Evolutionary conservation across 176 grass and related monocot species (phyloP), one percentile per base, ranked within the genome.

Genomic region (Cenchrus fungigraminus): DNA sequence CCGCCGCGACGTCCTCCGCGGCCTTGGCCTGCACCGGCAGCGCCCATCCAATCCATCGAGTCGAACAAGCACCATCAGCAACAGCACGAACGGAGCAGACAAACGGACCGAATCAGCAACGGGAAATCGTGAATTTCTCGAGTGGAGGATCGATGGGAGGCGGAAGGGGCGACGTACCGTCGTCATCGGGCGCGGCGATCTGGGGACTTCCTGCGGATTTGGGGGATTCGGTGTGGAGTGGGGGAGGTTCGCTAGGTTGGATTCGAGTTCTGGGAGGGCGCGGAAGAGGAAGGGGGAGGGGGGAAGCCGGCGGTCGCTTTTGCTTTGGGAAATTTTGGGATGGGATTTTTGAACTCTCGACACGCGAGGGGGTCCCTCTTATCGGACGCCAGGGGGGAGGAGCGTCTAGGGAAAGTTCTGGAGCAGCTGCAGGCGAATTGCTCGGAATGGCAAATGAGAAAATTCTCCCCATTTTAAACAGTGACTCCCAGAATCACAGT

Each of bases 1-100:
- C 45, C 32, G 47, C 81, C 56, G 61, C 43, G 20, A 52, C 68
- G 40, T 80, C 85, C 76, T 66, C 65, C 59, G 22, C 65, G 17
- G 14, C 74, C 89, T 59, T 51, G 17, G 19, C 74, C 89, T 59
- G 47, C 69, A 85, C 70, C 51, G 81, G 73, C 51, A 31, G 46
- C 65, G 14, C 19, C 12, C 12, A 51, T 46, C 40, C 47, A 12
- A 51, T 54, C 42, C 47, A 69, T 40, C 66, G 45, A 40, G 28
- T 8, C 43, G 34, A 84, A 59, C 66, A 61, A 55, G 2, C 49
- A 32, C 17, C 49, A 44, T 7, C 31, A 84, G 49, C 70, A 59
- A 52, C 49, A 60, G 71, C 14, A 51, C 65, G 29, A 70, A 57
- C 57, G 12, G 55, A 74, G 68, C 51, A 28, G 45, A 51, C 2